These are phyloP conservation scores for Saccharomycopsis crataegensis DNA, from an alignment of 1,139 yeast species.

Conservation along the genomic window DNA sequence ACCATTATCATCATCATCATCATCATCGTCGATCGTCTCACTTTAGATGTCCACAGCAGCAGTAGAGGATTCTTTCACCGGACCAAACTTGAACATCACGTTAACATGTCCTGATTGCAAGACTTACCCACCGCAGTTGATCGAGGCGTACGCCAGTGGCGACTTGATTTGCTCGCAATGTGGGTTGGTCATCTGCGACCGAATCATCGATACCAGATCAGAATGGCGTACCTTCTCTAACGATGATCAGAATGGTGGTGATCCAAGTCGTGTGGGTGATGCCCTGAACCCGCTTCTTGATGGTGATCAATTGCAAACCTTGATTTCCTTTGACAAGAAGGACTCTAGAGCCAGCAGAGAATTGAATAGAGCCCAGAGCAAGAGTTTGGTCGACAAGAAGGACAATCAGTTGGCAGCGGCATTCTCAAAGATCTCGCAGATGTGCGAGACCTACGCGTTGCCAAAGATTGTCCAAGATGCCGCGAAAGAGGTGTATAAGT, in stretches of 20 bases:
- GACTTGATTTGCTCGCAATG: constrained; percentile 97
- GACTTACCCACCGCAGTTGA: constrained; percentile 89
- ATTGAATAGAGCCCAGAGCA: constrained; percentile 80
- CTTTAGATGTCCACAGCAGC: too few species aligned
- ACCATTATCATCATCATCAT: too few species aligned
- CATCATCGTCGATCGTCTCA: too few species aligned
- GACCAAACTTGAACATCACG: constrained; percentile 76
- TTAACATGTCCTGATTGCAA: constrained; percentile 95
- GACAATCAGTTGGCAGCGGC: constrained; percentile 87
- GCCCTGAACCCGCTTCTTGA: constrained; percentile 94
- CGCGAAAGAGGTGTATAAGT: constrained; percentile 91
- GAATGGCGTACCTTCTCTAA: constrained; percentile 96
- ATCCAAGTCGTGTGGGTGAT: constrained; percentile 99
- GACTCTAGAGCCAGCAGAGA: constrained; percentile 66
- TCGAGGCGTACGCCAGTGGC: constrained; percentile 94
- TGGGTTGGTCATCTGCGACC: constrained; percentile 86
- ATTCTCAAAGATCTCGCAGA: constrained; percentile 82
- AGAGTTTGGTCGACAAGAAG: constrained; percentile 75
- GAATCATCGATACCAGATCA: constrained; percentile 90
- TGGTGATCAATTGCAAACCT: constrained; percentile 85
- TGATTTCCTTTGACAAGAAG: constrained; percentile 74
- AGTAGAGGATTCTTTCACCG: constrained; percentile 1
- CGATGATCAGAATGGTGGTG: constrained; percentile 97
- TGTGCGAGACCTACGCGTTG: constrained; percentile 94
- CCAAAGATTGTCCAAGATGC: constrained; percentile 96